Conservation (phyloP, 495 filamentous ascomycete genomes). For the Penicillium ochrochloron region DNA sequence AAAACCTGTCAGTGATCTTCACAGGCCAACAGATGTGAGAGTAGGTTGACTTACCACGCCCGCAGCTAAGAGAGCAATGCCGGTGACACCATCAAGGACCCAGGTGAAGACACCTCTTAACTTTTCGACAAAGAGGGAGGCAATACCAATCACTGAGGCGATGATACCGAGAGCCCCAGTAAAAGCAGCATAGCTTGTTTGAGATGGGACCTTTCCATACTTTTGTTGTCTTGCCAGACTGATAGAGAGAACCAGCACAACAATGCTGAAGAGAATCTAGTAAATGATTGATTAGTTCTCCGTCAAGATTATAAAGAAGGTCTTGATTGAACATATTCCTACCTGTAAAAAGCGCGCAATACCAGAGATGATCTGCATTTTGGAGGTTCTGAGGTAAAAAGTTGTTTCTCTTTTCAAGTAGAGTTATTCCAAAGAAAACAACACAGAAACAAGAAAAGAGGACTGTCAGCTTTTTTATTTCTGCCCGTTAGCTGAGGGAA, state of each 20-base stretch:
- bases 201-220: constrained; percentile 37
- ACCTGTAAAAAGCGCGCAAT: constrained; percentile 17
- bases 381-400: not conserved
- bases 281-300: not conserved
- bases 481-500: not conserved
- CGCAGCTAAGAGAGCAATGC: constrained; percentile 53
- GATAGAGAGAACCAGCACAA: constrained; percentile 54
- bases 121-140: constrained; percentile 41
- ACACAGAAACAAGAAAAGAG: not conserved
- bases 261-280: constrained; percentile 49
- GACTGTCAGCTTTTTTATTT: not conserved
- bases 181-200: constrained; percentile 51
- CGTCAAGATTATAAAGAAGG: not conserved
- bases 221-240: constrained; percentile 49
- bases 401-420: not conserved
- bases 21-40: not conserved
- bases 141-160: constrained; percentile 42
- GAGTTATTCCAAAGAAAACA: not conserved
- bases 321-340: not conserved
- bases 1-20: not conserved
- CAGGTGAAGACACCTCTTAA: constrained; percentile 45
- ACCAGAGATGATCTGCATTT: constrained; percentile 12
- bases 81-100: constrained; percentile 47
- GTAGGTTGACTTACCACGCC: constrained; percentile 54
- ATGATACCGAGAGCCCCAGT: constrained; percentile 55